These are phyloP conservation scores for Podospora tetraspora DNA, from an alignment of 495 filamentous ascomycete species.

Conservation along the genomic window DNA sequence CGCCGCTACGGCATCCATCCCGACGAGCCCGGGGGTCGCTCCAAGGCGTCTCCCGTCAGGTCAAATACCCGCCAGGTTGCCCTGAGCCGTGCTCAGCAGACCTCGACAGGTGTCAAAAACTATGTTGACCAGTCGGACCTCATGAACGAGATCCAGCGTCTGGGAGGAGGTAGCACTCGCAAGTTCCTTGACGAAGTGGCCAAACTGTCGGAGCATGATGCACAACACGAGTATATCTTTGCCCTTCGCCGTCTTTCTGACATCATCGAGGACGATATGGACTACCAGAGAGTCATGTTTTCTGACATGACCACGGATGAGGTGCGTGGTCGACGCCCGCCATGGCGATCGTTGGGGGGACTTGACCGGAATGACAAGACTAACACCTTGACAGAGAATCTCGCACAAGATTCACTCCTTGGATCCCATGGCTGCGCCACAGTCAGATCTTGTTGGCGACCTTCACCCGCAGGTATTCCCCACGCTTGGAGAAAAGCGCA, in stretches of 20 bases:
- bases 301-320: constrained; percentile 31
- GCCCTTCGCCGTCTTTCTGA: constrained; percentile 7
- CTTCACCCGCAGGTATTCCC: constrained; percentile 20
- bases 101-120: constrained; percentile 2
- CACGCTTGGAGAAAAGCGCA: too few relatives aligned
- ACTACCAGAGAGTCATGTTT: constrained; percentile 30
- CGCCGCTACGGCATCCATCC: constrained; percentile 32
- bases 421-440: constrained; percentile 9
- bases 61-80: constrained; percentile 22
- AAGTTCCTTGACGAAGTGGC: constrained; percentile 18
- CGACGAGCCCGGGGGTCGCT: constrained; percentile 25
- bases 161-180: constrained; percentile 9
- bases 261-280: constrained; percentile 22
- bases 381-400: constrained; percentile 10
- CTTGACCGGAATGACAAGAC: background rate
- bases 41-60: constrained; percentile 29
- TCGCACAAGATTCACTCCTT: constrained; percentile 12
- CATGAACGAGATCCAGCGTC: background rate
- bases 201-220: background rate
- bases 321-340: constrained; percentile 5
- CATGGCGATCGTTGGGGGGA: background rate
- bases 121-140: constrained; percentile 8
- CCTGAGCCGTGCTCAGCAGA: background rate
- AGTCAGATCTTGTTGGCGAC: constrained; percentile 16
- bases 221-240: background rate